A percentile compares a stretch with the other conserved stretches of the same genome.
Conservation (phyloP, 2,329 filamentous ascomycete genomes). For the Orbilia javanica region DNA sequence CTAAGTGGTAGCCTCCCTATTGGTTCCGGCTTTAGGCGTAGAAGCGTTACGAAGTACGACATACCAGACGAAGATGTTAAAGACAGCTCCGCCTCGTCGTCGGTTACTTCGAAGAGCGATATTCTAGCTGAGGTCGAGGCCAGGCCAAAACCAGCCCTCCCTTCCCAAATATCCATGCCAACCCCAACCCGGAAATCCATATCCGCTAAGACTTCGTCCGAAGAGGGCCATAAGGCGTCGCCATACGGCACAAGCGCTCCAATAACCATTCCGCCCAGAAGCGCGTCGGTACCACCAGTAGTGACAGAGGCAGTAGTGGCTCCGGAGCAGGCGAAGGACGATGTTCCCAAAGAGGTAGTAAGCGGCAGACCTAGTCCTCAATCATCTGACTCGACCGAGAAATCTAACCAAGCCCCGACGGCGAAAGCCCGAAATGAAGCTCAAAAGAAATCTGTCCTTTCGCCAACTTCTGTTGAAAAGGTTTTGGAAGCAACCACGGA, state of each 20-base stretch:
- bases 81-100: slow-evolving; percentile 58
- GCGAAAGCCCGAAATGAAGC: slow-evolving; percentile 58
- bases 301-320: slow-evolving; percentile 50
- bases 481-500: slow-evolving; percentile 59
- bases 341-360: slow-evolving; percentile 59
- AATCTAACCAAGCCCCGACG: slow-evolving; percentile 58
- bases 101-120: slow-evolving; percentile 55
- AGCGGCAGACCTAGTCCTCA: slow-evolving; percentile 59
- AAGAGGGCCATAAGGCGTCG: slow-evolving; percentile 32
- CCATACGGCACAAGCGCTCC: slow-evolving; percentile 54
- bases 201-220: slow-evolving; percentile 27
- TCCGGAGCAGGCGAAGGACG: slow-evolving; percentile 57
- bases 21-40: slow-evolving; percentile 51
- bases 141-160: slow-evolving; percentile 12
- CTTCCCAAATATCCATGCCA: slow-evolving; percentile 9
- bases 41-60: slow-evolving; percentile 57
- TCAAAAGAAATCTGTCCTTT: slow-evolving; percentile 59
- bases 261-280: slow-evolving; percentile 49
- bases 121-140: slow-evolving; percentile 23
- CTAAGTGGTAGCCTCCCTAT: slow-evolving; percentile 43
- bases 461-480: slow-evolving; percentile 59
- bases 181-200: slow-evolving; percentile 10
- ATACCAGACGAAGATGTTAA: slow-evolving; percentile 58
- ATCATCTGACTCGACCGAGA: slow-evolving; percentile 58
- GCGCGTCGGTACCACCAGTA: slow-evolving; percentile 33